Evolutionary conservation across 176 grass and related monocot species (phyloP), one percentile per base, ranked within the genome.

Genomic region (Elaeis guineensis): DNA sequence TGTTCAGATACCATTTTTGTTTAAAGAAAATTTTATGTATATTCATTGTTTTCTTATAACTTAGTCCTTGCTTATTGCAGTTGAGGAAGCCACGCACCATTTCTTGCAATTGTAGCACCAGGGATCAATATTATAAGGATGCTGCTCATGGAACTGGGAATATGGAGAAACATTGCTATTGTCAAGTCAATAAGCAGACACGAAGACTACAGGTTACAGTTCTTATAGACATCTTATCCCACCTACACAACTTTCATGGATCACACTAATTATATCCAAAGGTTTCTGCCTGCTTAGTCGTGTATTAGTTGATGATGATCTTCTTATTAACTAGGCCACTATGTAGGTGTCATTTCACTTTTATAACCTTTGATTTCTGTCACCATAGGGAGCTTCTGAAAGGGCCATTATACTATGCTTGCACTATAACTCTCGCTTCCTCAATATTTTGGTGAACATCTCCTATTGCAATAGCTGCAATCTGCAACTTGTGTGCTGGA

Each of bases 161-260:
- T 85, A 29, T 69, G 77, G 50, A 89, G 88, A 89, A 83, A 91
- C 85, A 87, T 83, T 14, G 78, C 87, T 7, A 70, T 91, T 49
- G 66, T 91, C 62, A 91, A 91, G 64, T 97, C 93, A 0, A 85
- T 97, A 63, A 97, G 80, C 49, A 83, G 87, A 73, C 55, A 88
- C 39, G 93, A 81, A 57, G 70, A 89, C 61, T 16, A 25, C n/a
- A 91, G 84, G 92, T 97, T 63, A 48, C 24, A 44, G 16, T 48
- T 17, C 29, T 21, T 71, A 54, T 25, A 35, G 32, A 35, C 32
- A 9, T 35, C 32, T 35, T 35, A 9, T 35, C 32, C 32, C 32
- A 35, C 0, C 8, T 11, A 35, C 32, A 9, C 32, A 35, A 35
- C 32, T 9, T 35, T 35, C 8, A 8, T 35, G 32, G 32, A 6